Conservation (phyloP, 305 asterid species). For the Solanum aculeatissimum region DNA sequence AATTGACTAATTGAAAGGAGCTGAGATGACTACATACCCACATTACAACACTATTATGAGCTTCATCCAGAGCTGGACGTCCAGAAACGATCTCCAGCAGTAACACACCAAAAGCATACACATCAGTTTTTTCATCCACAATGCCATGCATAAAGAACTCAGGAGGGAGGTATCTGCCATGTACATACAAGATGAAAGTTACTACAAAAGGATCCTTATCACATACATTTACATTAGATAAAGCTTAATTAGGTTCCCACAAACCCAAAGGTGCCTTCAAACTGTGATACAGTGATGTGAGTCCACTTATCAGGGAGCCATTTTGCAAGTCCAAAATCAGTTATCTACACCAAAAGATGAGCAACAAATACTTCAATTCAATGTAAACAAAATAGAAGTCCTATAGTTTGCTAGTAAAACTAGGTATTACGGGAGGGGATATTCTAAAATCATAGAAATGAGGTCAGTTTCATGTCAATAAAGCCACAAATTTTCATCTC, state of each 20-base stretch:
- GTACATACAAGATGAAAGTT: not conserved
- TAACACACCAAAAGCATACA: conserved; percentile 82
- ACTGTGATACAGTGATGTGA: conserved; percentile 74
- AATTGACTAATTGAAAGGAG: not conserved
- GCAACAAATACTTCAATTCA: not conserved
- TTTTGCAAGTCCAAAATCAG: conserved; percentile 93
- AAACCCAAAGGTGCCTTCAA: conserved; percentile 97
- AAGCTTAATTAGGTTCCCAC: not conserved
- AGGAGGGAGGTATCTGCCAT: conserved; percentile 42
- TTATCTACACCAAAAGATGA: conserved; percentile 46
- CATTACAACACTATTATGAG: conserved; percentile 78
- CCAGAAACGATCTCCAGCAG: conserved; percentile 75
- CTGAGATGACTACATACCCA: conserved; percentile 53
- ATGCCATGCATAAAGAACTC: conserved; percentile 82
- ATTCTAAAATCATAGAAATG: not conserved
- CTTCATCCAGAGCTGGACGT: conserved; percentile 85
- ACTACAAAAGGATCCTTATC: not conserved
- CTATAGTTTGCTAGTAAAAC: not conserved
- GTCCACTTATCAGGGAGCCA: conserved; percentile 99
- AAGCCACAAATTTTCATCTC: not conserved
- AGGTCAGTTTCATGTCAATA: not conserved
- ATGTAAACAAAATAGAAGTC: not conserved
- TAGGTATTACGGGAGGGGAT: not conserved
- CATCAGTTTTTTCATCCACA: conserved; percentile 92
- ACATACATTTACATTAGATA: not conserved